Base-by-base conservation (phyloP, 1,139 yeast species). In the Waltiozyma sp. region DNA sequence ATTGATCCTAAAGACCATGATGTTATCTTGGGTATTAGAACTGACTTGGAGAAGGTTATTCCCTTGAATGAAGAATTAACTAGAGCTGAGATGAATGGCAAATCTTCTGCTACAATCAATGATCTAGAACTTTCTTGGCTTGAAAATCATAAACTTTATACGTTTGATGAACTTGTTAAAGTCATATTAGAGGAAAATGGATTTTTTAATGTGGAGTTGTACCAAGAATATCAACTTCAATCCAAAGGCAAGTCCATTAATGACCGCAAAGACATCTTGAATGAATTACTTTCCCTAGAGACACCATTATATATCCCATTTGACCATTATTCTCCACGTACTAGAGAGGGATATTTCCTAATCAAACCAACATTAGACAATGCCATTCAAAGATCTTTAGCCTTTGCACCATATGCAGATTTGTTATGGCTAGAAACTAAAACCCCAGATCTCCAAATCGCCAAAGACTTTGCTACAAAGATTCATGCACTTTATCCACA, bases 341-440 rank as follows among this genome's bases (percentile, higher is more conserved):
- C 81, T 4, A 60, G 70, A 40, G 81, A 76, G 50, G 82, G 82
- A 1, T 72, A 71, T 55, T 72, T 72, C 52, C 64, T 70, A 52
- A 69, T 69, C 45, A 60, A 64, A 44, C 64, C 69, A 13, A 74
- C 80, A 28, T 64, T 75, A 54, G 78, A 71, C 35, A 68, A 71
- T 28, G 81, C 80, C 2, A 59, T 75, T 40, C 69, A 72, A 52
- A 65, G 82, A 43, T 72, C 75, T 1, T 53, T 73, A 28, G 68
- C 66, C 6, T 76, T 65, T 56, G 76, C 78, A 2, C 81, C 80
- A 11, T 74, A 72, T 47, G 68, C 80, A 2, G 82, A 76, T 46
- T 54, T 74, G 54, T 54, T 76, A 31, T 76, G 82, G 82, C 61
- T 75, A 19, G 80, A 77, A 56, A 74, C 81, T 21, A 74, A 74